Conservation (phyloP, 2,329 filamentous ascomycete species). For the Graphilbum ipis-grandicollis region DNA sequence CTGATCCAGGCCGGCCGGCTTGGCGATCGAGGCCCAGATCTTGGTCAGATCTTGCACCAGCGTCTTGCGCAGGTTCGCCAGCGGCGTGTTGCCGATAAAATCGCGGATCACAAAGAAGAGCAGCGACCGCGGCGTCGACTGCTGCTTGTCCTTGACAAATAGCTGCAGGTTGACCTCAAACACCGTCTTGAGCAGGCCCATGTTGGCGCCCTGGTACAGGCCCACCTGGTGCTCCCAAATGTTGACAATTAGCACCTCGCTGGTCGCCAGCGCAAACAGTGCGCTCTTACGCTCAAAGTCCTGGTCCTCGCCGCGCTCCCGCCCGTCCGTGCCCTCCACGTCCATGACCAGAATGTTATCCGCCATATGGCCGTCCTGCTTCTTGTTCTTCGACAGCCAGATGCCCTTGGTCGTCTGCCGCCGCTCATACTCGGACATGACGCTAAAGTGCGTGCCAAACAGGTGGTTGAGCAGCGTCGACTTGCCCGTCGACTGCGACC, state of each 20-base stretch:
- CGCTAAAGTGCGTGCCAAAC: constrained; percentile 89
- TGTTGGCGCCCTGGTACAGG: constrained; percentile 94
- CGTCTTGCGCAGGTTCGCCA: constrained; percentile 79
- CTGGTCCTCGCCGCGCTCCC: constrained; percentile 92
- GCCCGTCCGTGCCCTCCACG: constrained; percentile 91
- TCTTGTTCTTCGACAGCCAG: constrained; percentile 98
- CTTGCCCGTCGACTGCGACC: constrained; percentile 96
- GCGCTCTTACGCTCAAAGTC: constrained; percentile 98
- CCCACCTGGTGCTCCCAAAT: constrained; percentile 99
- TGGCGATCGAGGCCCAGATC: constrained; percentile 86
- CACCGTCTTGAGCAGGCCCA: constrained; percentile 95
- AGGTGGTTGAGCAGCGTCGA: constrained; percentile 92
- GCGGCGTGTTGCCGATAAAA: constrained; percentile 77
- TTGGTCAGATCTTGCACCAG: constrained; percentile 77
- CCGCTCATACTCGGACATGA: constrained; percentile 90
- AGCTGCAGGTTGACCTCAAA: constrained; percentile 97
- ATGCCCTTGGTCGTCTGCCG: constrained; percentile 98
- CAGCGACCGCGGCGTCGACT: constrained; percentile 78
- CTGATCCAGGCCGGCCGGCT: constrained; percentile 73
- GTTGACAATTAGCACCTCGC: constrained; percentile 94
- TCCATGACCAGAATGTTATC: constrained; percentile 99
- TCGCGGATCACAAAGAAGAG: constrained; percentile 98
- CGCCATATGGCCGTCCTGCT: constrained; percentile 52
- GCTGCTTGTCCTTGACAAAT: constrained; percentile 86
- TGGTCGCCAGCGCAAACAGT: constrained; percentile 89